A percentile compares a stretch with the other conserved stretches of the same genome.
phyloP scores from a whole-genome alignment of 2,329 filamentous ascomycete species.

The Epicoccum sorghinum region DNA sequence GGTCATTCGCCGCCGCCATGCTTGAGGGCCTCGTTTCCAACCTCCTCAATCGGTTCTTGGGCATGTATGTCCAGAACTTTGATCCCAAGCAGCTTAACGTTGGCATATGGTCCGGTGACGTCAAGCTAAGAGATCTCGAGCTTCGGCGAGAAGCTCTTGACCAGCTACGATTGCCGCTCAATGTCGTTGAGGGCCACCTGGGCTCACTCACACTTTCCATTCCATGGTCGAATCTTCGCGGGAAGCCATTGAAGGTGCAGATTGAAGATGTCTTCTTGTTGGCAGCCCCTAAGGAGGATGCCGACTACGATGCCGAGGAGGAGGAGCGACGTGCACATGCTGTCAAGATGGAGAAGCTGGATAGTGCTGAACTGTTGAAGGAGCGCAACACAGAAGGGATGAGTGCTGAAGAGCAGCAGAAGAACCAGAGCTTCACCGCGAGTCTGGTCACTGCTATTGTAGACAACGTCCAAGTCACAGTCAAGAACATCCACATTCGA shows the following conservation, averaged over 20 bases:
- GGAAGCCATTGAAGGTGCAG: slow-evolving; percentile 90
- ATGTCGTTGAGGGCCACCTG: slow-evolving; percentile 93
- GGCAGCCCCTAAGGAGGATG: slow-evolving; percentile 93
- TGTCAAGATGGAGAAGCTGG: slow-evolving; percentile 99
- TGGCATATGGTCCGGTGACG: slow-evolving; percentile 98
- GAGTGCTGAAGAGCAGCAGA: slow-evolving; percentile 93
- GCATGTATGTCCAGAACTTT: slow-evolving; percentile 99
- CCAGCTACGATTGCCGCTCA: slow-evolving; percentile 93
- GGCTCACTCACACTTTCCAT: slow-evolving; percentile 91
- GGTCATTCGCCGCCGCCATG: slow-evolving; percentile 72
- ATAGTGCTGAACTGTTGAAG: slow-evolving; percentile 92
- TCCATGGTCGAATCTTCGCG: slow-evolving; percentile 95
- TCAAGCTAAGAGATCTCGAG: slow-evolving; percentile 91
- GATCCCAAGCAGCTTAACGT: slow-evolving; percentile 97
- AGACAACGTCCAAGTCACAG: slow-evolving; percentile 95
- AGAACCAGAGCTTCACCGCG: slow-evolving; percentile 96
- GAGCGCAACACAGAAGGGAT: slow-evolving; percentile 91
- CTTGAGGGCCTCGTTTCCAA: slow-evolving; percentile 96
- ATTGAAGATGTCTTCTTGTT: slow-evolving; percentile 97
- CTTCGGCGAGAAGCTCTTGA: slow-evolving; percentile 93
- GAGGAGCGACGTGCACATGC: slow-evolving; percentile 84
- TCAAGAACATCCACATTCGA: slow-evolving; percentile 98
- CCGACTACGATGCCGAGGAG: slow-evolving; percentile 90
- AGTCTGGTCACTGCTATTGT: slow-evolving; percentile 95
- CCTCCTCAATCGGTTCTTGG: slow-evolving; percentile 97